Evolutionary conservation across 2,329 filamentous ascomycete species (phyloP).

Genomic region (Scedosporium aurantiacum): DNA sequence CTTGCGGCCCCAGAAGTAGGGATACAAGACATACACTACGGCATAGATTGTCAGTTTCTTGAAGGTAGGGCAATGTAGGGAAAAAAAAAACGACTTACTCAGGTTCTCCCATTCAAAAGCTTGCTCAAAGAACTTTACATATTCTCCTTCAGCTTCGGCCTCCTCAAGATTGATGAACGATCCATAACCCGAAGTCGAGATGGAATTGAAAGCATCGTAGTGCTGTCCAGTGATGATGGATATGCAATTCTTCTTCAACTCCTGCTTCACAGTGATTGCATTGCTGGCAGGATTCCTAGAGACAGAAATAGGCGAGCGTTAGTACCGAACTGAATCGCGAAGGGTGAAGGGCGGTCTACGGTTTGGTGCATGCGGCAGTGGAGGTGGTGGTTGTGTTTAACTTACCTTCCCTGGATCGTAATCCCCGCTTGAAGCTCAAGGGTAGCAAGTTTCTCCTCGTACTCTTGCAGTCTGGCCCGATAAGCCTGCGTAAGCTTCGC

Average conservation of each 20-base stretch:
- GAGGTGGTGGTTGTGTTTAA: background rate
- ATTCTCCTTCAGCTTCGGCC: background rate
- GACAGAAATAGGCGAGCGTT: background rate
- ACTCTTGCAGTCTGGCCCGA: background rate
- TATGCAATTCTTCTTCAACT: background rate
- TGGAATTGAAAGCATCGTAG: background rate
- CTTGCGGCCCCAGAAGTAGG: background rate
- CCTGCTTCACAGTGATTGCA: background rate
- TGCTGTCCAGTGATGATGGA: background rate
- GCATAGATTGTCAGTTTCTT: background rate
- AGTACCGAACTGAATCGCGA: background rate
- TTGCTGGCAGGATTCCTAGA: background rate
- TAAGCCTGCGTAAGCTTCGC: background rate
- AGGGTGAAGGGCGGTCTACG: background rate
- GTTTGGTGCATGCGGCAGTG: background rate
- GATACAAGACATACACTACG: background rate
- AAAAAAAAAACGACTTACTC: background rate
- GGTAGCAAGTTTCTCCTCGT: background rate
- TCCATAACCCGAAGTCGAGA: background rate
- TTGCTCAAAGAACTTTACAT: background rate
- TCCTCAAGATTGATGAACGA: background rate
- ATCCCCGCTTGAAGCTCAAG: background rate
- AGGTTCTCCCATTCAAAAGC: background rate
- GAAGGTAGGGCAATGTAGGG: background rate
- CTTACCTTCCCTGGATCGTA: background rate